These are phyloP conservation scores for Leccinum laetum DNA, from an alignment of 1,284 basidiomycete genomes.

Conservation along the genomic window DNA sequence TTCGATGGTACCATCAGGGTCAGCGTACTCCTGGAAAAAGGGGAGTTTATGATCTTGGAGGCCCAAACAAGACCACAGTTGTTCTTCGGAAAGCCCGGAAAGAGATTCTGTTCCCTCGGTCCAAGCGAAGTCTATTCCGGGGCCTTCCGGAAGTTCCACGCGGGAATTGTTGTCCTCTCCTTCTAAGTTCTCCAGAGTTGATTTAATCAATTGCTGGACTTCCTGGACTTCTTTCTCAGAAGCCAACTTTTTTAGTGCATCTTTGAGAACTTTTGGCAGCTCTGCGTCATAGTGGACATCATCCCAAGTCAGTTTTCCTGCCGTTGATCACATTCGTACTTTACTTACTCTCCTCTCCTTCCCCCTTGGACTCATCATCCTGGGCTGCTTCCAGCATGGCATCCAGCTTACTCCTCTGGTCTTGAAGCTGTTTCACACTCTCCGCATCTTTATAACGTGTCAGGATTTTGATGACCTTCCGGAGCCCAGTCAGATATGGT, in stretches of 20 bases:
- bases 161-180: neutral
- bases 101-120: neutral
- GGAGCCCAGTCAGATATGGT: neutral
- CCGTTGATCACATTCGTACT: neutral
- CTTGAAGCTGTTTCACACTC: no score
- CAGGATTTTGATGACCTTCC: no score
- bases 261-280: neutral
- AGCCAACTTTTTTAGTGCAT: neutral
- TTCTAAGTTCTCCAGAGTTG: neutral
- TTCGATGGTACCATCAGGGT: neutral
- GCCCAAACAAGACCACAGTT: neutral
- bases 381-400: neutral
- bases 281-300: neutral
- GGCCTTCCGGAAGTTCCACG: neutral
- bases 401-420: no score
- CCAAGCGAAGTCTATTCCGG: neutral
- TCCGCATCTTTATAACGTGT: no score
- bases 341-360: neutral
- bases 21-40: neutral
- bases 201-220: neutral
- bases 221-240: neutral
- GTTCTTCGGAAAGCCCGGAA: neutral
- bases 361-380: neutral
- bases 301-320: neutral
- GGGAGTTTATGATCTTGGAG: neutral